Base-by-base conservation (phyloP, 2,329 filamentous ascomycete species). In the Aspergillus tanneri region DNA sequence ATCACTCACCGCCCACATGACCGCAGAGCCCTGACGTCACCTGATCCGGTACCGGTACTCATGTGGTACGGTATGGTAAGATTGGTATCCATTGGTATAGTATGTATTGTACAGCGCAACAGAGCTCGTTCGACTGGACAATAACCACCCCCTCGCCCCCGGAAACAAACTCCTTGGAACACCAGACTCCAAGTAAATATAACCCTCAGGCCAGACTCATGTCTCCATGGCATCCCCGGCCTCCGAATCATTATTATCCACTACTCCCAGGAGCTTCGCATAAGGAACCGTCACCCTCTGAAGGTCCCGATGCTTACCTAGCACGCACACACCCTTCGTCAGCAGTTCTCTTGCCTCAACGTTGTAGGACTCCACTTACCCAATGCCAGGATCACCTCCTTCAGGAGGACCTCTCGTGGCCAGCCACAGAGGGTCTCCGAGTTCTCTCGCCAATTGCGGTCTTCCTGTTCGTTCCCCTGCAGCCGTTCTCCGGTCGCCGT, bases 281-380 rank as follows among this genome's bases (percentile, higher is more conserved):
- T 97, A 97, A 54, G 95, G 92, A 21, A 96, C 88, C n/a, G 90
- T 96, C 34, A 96, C 81, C 21, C 93, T 82, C 69, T 99, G 93
- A 23, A 99, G 77, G 65, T 97, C 95, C 47, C 93, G 85, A 71
- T 93, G 92, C 84, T 97, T 97, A 19, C 56, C 56, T 58, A 18
- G 3, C 90, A 90, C 95, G 59, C 70, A 52, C 60, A 16, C 35
- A 43, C n/a, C n/a, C n/a, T n/a, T 18, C 41, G 12, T 19, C 3
- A 27, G 24, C 9, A 11, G 21, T n/a, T 38, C 12, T 61, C 47
- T 36, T 27, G n/a, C 19, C 14, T 53, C 21, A 10, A 35, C 1
- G 25, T 4, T 32, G n/a, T 19, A 16, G 24, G 21, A 12, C 44
- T 23, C 41, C 32, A 54, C 83, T 72, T 82, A 93, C 93, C 93